Conservation (phyloP, 352 stramenopile species). For the Globisporangium cylindrosporum region DNA sequence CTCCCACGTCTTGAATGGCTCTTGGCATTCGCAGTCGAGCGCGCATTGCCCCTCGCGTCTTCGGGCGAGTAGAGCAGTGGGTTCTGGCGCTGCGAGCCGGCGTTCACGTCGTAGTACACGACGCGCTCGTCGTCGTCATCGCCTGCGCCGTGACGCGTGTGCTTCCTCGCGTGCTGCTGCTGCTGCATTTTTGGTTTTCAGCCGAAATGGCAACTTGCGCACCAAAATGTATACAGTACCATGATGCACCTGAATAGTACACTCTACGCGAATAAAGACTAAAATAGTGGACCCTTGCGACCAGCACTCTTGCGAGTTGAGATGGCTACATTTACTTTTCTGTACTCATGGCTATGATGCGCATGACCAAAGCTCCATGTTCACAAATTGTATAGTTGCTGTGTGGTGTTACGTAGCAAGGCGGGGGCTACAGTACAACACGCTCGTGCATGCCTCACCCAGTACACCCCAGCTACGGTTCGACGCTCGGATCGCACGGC, state of each 20-base stretch:
- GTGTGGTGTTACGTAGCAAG: not conserved
- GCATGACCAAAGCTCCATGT: not conserved
- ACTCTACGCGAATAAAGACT: no score
- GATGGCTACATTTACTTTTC: not conserved
- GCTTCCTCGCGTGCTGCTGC: not conserved
- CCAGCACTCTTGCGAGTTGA: not conserved
- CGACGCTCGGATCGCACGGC: conserved; percentile 26
- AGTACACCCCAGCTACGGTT: conserved; percentile 21
- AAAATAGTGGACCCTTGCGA: not conserved
- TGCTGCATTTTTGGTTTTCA: not conserved
- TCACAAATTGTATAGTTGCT: not conserved
- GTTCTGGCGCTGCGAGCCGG: conserved; percentile 20
- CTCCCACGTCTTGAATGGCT: not conserved
- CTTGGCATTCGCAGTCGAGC: not conserved
- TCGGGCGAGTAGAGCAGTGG: conserved; percentile 23
- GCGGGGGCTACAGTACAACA: not conserved
- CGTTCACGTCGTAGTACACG: conserved; percentile 64
- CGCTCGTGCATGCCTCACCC: not conserved
- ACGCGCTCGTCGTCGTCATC: conserved; percentile 40
- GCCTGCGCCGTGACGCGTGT: conserved; percentile 9
- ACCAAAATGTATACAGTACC: not conserved
- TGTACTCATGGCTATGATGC: not conserved
- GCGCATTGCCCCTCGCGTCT: not conserved
- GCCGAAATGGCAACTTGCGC: not conserved
- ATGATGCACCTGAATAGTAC: not conserved